Conservation (phyloP, 1,139 yeast genomes). For the Hyphopichia buzzinii region DNA sequence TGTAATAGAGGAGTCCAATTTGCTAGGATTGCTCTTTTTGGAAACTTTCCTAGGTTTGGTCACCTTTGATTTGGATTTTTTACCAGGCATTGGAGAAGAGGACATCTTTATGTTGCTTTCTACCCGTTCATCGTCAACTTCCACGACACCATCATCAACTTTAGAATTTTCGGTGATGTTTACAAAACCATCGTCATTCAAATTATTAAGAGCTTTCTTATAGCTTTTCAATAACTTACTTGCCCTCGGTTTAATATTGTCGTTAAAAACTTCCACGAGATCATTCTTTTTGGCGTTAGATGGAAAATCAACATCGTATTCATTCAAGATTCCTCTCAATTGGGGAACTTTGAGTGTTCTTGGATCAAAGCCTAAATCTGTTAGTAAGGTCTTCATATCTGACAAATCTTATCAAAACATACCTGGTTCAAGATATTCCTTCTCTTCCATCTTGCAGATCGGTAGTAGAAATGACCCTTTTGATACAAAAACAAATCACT, state of each 20-base stretch:
- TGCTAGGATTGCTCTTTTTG: not conserved
- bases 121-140: not conserved
- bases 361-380: conserved; percentile 57
- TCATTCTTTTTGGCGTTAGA: conserved; percentile 64
- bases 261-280: conserved; percentile 51
- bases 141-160: conserved; percentile 3
- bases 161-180: conserved; percentile 11
- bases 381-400: conserved; percentile 6
- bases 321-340: conserved; percentile 58
- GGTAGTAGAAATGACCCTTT: too few relatives aligned
- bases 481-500: too few relatives aligned
- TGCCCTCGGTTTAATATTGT: conserved; percentile 44
- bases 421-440: conserved; percentile 23
- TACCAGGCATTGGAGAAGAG: not conserved
- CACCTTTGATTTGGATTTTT: conserved; percentile 1
- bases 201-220: conserved; percentile 13
- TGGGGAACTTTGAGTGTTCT: conserved; percentile 58
- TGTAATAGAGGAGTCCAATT: not conserved
- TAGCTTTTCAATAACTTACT: conserved; percentile 23
- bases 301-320: conserved; percentile 55
- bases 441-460: conserved; percentile 20
- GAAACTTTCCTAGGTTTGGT: conserved; percentile 1
- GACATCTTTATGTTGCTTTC: not conserved
- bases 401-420: conserved; percentile 9
- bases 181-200: conserved; percentile 25